Percentiles rank a stretch among this genome's conserved stretches.
These are phyloP conservation scores for Eucalyptus tenuipes DNA, from an alignment of 345 rosid species.

Conservation along the genomic window DNA sequence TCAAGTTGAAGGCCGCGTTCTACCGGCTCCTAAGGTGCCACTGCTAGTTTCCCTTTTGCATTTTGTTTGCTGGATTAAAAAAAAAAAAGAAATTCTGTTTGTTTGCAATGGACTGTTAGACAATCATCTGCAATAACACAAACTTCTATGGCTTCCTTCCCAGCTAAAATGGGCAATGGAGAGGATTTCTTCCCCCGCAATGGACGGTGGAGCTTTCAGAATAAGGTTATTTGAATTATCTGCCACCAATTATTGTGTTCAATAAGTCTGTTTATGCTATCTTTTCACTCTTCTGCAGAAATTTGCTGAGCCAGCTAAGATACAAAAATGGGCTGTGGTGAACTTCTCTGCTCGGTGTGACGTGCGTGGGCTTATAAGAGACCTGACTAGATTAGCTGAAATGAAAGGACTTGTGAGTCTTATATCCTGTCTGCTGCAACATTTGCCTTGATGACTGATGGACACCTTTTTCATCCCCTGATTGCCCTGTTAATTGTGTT, in stretches of 20 bases:
- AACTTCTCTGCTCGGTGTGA: no score
- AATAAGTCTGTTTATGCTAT: background rate
- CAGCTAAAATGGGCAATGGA: conserved; percentile 32
- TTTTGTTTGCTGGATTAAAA: background rate
- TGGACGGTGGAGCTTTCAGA: conserved; percentile 33
- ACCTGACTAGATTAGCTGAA: no score
- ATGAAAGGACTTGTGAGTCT: no score
- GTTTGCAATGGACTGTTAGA: background rate
- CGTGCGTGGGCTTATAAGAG: no score
- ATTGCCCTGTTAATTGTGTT: background rate
- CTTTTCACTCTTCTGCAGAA: conserved; percentile 1
- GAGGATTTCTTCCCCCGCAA: conserved; percentile 30
- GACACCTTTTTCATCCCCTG: background rate
- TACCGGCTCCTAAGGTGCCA: conserved; percentile 61
- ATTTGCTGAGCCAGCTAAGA: no score
- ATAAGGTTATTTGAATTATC: conserved; percentile 16
- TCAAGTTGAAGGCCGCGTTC: conserved; percentile 74
- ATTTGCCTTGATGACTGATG: no score
- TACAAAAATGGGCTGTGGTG: no score
- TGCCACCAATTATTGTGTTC: background rate
- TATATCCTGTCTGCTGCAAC: no score
- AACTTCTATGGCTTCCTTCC: background rate
- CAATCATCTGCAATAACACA: background rate
- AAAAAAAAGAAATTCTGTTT: background rate
- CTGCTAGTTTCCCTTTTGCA: background rate